A percentile compares a stretch with the other conserved stretches of the same genome.
phyloP scores from a whole-genome alignment of 202 grass and related monocot species.

The Carex arenaria region DNA sequence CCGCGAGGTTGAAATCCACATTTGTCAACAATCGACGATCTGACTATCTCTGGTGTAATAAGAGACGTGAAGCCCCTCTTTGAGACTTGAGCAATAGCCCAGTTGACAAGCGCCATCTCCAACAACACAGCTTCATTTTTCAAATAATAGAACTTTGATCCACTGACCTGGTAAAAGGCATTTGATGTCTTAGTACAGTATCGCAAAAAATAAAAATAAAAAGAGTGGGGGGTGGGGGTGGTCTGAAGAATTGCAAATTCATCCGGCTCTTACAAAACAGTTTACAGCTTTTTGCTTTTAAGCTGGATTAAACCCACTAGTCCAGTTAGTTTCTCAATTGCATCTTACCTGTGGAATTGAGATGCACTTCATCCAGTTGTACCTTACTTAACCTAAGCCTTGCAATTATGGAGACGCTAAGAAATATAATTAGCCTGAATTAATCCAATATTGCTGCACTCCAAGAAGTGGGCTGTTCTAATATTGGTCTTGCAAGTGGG shows the following conservation, averaged over 20 bases:
- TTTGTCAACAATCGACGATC: constrained; percentile 88
- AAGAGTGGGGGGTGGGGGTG: too few species aligned
- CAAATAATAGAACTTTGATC: constrained; percentile 97
- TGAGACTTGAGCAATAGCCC: constrained; percentile 75
- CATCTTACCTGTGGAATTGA: neutral
- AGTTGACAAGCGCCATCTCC: constrained; percentile 87
- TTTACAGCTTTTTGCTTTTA: neutral
- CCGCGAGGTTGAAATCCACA: constrained; percentile 95
- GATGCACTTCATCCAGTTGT: neutral
- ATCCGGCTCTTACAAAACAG: neutral
- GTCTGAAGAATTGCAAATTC: neutral
- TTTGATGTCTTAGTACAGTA: neutral
- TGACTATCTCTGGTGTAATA: constrained; percentile 94
- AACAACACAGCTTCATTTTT: constrained; percentile 96
- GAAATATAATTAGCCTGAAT: neutral
- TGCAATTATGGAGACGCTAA: neutral
- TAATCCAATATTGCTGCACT: neutral
- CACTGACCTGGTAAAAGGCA: constrained; percentile 57
- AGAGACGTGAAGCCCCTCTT: constrained; percentile 87
- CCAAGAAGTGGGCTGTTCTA: too few species aligned
- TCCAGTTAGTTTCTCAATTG: neutral
- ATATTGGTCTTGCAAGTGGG: too few species aligned
- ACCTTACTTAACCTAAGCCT: neutral
- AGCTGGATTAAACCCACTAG: neutral
- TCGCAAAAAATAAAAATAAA: neutral